Percentiles rank a stretch among this genome's conserved stretches.
Evolutionary conservation across 2,329 filamentous ascomycete genomes (phyloP).

Genomic region (Camptophora hylomeconis): DNA sequence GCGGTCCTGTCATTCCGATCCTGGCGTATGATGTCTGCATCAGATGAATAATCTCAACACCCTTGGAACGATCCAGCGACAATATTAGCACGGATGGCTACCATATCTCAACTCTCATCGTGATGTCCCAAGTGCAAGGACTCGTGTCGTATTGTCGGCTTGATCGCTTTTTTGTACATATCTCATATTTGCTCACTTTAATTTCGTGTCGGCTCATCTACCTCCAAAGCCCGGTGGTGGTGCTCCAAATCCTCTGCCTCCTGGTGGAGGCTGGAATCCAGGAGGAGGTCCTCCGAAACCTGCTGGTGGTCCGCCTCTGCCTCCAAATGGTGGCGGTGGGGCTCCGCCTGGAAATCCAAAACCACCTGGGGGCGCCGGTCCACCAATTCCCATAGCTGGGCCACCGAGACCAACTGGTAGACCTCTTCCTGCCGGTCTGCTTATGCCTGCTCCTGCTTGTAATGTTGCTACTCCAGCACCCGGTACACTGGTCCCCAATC

Average conservation of each 20-base stretch:
- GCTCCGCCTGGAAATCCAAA: slow-evolving; percentile 37
- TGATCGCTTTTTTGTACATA: too few species aligned
- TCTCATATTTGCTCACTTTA: too few species aligned
- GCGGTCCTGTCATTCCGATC: too few species aligned
- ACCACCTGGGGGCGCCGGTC: slow-evolving; percentile 51
- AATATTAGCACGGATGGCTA: too few species aligned
- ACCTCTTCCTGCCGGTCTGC: slow-evolving; percentile 81
- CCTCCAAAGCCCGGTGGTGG: slow-evolving; percentile 36
- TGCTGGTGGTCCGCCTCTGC: slow-evolving; percentile 36
- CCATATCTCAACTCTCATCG: too few species aligned
- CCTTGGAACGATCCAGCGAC: too few species aligned
- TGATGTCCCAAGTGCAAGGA: too few species aligned
- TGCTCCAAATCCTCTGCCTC: slow-evolving; percentile 18
- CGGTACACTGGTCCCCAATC: slow-evolving; percentile 65
- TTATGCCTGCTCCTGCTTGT: slow-evolving; percentile 74
- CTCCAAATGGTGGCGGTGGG: slow-evolving; percentile 38
- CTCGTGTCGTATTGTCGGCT: too few species aligned
- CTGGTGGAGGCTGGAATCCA: slow-evolving; percentile 9
- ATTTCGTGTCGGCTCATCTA: too few species aligned
- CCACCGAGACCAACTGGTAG: slow-evolving; percentile 71
- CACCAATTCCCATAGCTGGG: slow-evolving; percentile 77
- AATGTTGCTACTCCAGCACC: slow-evolving; percentile 51
- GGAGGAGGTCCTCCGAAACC: slow-evolving; percentile 9
- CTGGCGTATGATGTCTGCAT: too few species aligned
- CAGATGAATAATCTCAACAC: too few species aligned